A percentile compares a stretch with the other conserved stretches of the same genome.
Evolutionary conservation across 345 rosid genomes (phyloP).

Genomic region (Populus tremula): DNA sequence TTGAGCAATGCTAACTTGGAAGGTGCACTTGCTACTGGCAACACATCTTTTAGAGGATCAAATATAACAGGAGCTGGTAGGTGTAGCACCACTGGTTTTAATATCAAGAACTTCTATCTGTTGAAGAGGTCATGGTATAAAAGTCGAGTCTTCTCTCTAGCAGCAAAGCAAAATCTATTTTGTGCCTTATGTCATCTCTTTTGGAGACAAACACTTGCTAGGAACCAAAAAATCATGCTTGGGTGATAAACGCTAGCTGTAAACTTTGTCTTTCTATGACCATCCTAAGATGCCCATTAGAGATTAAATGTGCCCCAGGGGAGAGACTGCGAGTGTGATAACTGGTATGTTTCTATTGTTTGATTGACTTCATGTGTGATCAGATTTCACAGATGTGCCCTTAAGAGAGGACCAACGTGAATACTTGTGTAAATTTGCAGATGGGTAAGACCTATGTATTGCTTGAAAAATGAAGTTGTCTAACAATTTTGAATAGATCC

Average conservation of each 20-base stretch:
- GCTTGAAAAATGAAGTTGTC: neutral
- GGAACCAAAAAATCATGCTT: neutral
- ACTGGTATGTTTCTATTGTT: neutral
- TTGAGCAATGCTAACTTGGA: slow-evolving; percentile 86
- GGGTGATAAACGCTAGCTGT: neutral
- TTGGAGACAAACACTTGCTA: neutral
- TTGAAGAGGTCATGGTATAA: neutral
- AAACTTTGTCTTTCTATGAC: neutral
- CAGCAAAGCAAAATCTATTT: too few relatives aligned
- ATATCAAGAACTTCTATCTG: neutral
- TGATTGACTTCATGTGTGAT: slow-evolving; percentile 10
- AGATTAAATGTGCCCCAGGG: neutral
- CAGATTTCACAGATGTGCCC: slow-evolving; percentile 96
- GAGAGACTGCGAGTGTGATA: neutral
- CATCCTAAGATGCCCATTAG: neutral
- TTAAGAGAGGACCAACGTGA: slow-evolving; percentile 83
- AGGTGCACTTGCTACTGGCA: slow-evolving; percentile 88
- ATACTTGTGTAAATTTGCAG: slow-evolving; percentile 81
- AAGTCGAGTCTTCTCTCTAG: neutral
- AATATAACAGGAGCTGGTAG: slow-evolving; percentile 82
- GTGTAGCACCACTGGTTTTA: slow-evolving; percentile 6
- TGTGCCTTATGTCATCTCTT: neutral
- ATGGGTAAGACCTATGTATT: slow-evolving; percentile 51
- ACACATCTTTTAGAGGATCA: slow-evolving; percentile 94
- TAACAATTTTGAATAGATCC: neutral